Base-by-base conservation (phyloP, 257 asterid species). In the Solanum etuberosum region DNA sequence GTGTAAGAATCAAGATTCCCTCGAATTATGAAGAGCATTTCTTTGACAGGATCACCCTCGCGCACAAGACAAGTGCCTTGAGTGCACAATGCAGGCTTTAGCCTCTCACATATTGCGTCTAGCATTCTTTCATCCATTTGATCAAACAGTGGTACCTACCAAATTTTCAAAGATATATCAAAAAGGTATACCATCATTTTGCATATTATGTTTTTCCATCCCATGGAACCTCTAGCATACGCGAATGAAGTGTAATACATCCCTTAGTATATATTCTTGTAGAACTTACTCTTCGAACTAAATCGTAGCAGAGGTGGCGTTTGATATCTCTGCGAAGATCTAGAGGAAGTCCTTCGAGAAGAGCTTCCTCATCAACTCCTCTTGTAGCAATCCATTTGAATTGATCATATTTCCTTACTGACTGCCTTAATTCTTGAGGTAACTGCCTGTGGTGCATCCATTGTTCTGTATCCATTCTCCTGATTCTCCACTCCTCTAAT, bases 401-500 rank as follows among this genome's bases (percentile, higher is more conserved):
- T 37, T 95, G 99, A 93, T 95, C 97, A 86, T 95, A 97, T 84
- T 95, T 95, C 46, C 99, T 91, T 8, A 97, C 96, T 3, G 98
- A 92, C 51, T 95, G 95, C 92, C 97, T 89, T 77, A 95, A 87
- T 86, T 95, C 97, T 54, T 91, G 96, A 38, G 98, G 99, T 18
- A 95, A 91, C 92, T 95, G 98, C 89, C 99, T 91, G 27, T 97
- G 99, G 87, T 84, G 99, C 98, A 97, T 97, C 99, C 99, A 97
- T 85, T 94, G 98, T 81, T 97, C 99, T 1, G 96, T 92, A 87
- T 97, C 99, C 5, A 94, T 94, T 92, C 99, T 90, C 91, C 90
- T 88, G 83, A 95, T 95, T 87, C 99, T 93, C 98, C 99, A 97
- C 48, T 97, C 99, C 89, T 97, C 99, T 90, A 97, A 90, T 89